These are phyloP conservation scores for Castanea mollissima DNA, from an alignment of 306 rosid species.

Conservation along the genomic window DNA sequence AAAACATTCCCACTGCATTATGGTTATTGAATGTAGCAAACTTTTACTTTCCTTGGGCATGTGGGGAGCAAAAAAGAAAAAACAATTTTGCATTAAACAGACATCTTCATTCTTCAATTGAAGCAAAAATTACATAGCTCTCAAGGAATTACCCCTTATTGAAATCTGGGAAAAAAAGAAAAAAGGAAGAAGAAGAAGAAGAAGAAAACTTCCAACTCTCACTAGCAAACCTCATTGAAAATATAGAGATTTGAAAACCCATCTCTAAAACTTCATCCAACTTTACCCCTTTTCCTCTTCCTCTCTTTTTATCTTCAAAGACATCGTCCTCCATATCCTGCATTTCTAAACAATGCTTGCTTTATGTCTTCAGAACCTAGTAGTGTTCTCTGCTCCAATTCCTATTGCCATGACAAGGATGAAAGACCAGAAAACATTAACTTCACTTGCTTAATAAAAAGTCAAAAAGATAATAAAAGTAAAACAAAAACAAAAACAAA, in stretches of 20 bases:
- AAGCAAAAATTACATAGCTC: constrained; percentile 16
- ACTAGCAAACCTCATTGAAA: constrained; percentile 26
- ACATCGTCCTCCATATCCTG: constrained; percentile 96
- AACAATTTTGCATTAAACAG: constrained; percentile 1
- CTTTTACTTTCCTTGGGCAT: not conserved
- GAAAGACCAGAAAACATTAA: not conserved
- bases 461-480: not conserved
- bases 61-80: not conserved
- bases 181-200: not conserved
- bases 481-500: not conserved
- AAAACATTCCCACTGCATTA: constrained; percentile 8
- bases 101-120: constrained; percentile 17
- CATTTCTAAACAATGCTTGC: constrained; percentile 75
- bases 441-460: not conserved
- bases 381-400: constrained; percentile 40
- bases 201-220: not conserved
- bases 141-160: constrained; percentile 31
- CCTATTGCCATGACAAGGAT: constrained; percentile 41
- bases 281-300: constrained; percentile 1
- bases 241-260: constrained; percentile 16
- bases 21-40: not conserved
- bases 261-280: constrained; percentile 3
- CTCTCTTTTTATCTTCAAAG: constrained; percentile 34
- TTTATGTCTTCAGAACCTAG: constrained; percentile 65
- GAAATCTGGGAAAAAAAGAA: not conserved